Base-by-base conservation (phyloP, 306 rosid species). In the Delonix regia region DNA sequence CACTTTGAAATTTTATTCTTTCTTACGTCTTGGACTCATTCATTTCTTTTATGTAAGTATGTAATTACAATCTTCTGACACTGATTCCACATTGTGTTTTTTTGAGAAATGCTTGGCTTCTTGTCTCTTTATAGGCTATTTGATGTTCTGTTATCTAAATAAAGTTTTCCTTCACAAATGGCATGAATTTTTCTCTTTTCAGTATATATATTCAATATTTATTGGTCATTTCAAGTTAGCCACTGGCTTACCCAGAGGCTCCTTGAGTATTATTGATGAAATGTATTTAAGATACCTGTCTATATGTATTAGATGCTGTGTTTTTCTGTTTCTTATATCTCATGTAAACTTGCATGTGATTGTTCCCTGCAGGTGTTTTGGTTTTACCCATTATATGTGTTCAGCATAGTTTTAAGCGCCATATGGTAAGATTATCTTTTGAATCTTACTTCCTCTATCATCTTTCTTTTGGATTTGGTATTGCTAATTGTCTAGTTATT, bases 321-420 rank as follows among this genome's bases (percentile, higher is more conserved):
- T 6, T 67, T 69, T 76, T 41, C n/a, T 70, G n/a, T 16, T n/a
- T 63, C 25, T 49, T 47, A 34, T 41, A 51, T 71, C 45, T 81
- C 47, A 69, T 78, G 42, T 45, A 30, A 83, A 52, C 70, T 27
- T 75, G 34, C 64, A 13, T 71, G 27, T 70, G 42, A 45, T 76
- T 70, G 15, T 74, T 61, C 24, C 65, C 44, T 87, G 85, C 94
- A 92, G 98, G 79, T 88, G 34, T 76, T 91, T 44, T 94, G 99
- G 99, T 89, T 92, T 84, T 94, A 90, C 82, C 97, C 99, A 21
- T 61, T 94, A 62, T 94, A 94, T 53, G 85, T 88, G 66, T 85
- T 94, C 80, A 94, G 99, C 95, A 66, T 92, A 60, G 82, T 94
- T 82, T 90, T 90, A 68, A 92, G 97, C 89, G 67, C 78, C 73